These are phyloP conservation scores for Oidiodendron maius DNA, from an alignment of 495 filamentous ascomycete species.

Conservation along the genomic window DNA sequence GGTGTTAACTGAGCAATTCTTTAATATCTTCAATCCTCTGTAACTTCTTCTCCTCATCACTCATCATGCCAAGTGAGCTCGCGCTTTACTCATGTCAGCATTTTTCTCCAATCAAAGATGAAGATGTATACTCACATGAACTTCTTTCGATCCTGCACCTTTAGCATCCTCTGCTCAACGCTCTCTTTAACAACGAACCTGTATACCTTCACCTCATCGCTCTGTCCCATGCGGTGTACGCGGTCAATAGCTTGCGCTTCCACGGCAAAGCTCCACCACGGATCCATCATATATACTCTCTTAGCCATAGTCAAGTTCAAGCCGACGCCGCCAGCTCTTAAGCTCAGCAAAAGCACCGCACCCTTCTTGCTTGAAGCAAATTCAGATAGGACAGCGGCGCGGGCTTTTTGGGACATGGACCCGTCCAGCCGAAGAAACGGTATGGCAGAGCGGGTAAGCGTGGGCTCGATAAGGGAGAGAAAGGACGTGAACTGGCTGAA, in stretches of 20 bases:
- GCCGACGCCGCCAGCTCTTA: constrained; percentile 89
- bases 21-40: constrained; percentile 92
- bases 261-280: constrained; percentile 97
- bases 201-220: constrained; percentile 74
- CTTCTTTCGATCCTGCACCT: constrained; percentile 92
- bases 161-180: constrained; percentile 92
- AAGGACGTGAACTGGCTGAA: constrained; percentile 98
- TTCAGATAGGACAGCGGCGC: constrained; percentile 65
- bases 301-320: constrained; percentile 86
- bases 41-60: constrained; percentile 84
- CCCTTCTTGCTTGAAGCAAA: constrained; percentile 52
- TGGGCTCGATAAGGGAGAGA: constrained; percentile 80
- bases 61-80: constrained; percentile 87
- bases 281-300: constrained; percentile 96
- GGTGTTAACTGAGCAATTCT: constrained; percentile 70
- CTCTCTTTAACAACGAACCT: constrained; percentile 85
- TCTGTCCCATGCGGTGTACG: constrained; percentile 97
- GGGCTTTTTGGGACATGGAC: constrained; percentile 77
- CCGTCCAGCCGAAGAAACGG: constrained; percentile 84
- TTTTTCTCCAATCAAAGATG: background rate
- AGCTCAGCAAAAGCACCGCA: constrained; percentile 70
- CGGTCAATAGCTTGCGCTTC: constrained; percentile 98
- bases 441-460: constrained; percentile 65
- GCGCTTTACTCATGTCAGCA: constrained; percentile 52
- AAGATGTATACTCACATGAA: constrained; percentile 62